A percentile compares a stretch with the other conserved stretches of the same genome.
phyloP scores from a whole-genome alignment of 139 green algal species.

The Chlorella sp. region DNA sequence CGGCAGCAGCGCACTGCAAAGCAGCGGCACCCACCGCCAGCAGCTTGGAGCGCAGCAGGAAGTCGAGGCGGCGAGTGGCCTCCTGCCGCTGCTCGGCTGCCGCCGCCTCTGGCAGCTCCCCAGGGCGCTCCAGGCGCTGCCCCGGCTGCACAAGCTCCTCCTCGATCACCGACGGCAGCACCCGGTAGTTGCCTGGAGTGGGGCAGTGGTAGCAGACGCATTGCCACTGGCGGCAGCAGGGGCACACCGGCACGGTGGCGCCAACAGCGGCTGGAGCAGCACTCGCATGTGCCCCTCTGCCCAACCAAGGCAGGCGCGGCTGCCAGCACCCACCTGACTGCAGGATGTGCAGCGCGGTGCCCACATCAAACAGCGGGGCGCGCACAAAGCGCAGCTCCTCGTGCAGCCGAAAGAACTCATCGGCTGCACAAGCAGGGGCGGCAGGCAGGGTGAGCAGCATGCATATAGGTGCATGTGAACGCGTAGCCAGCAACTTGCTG shows the following conservation, averaged over 20 bases:
- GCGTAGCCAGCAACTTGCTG: not conserved
- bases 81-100: not conserved
- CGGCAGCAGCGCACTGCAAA: no score
- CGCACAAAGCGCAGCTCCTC: constrained; percentile 30
- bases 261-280: not conserved
- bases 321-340: not conserved
- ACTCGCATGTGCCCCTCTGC: not conserved
- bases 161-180: constrained; percentile 47
- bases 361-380: constrained; percentile 60
- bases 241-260: no score
- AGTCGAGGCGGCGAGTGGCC: constrained; percentile 29
- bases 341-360: constrained; percentile 54
- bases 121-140: constrained; percentile 26
- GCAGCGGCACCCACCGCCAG: constrained; percentile 19
- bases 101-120: not conserved
- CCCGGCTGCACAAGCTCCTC: constrained; percentile 32
- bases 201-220: not conserved
- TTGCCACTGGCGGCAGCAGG: no score
- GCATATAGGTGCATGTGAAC: not conserved
- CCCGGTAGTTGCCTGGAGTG: constrained; percentile 36
- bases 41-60: constrained; percentile 37
- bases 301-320: not conserved
- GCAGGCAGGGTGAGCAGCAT: not conserved
- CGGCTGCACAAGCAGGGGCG: not conserved
- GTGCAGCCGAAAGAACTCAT: constrained; percentile 23